Conservation (phyloP, 805 yeast genomes). For the Candida broadrunensis region DNA sequence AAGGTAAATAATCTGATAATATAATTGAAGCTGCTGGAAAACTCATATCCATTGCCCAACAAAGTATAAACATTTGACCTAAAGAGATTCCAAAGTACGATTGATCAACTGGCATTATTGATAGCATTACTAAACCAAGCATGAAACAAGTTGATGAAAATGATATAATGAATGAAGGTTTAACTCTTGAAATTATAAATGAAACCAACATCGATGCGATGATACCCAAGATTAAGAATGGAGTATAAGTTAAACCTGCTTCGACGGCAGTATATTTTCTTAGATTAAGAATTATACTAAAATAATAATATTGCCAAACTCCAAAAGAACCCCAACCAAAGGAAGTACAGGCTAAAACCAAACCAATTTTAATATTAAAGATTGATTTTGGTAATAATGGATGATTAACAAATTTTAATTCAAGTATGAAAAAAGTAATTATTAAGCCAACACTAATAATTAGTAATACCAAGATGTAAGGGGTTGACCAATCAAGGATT, state of each 20-base stretch:
- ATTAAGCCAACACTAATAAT: constrained; percentile 46
- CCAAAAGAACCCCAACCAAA: constrained; percentile 82
- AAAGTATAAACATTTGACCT: constrained; percentile 52
- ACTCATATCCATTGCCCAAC: constrained; percentile 77
- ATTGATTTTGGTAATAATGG: constrained; percentile 57
- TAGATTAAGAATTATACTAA: constrained; percentile 48
- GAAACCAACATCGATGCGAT: constrained; percentile 55
- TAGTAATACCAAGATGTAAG: constrained; percentile 57
- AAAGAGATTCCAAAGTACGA: constrained; percentile 57
- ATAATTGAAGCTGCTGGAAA: constrained; percentile 73
- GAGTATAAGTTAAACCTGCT: constrained; percentile 40
- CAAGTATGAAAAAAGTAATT: constrained; percentile 45
- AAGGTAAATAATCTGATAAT: constrained; percentile 57
- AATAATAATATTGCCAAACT: constrained; percentile 64
- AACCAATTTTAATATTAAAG: constrained; percentile 41
- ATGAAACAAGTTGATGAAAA: constrained; percentile 53
- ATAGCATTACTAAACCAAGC: constrained; percentile 51
- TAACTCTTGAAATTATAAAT: constrained; percentile 39
- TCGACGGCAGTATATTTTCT: constrained; percentile 40
- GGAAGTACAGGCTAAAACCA: constrained; percentile 49
- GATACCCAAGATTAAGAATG: constrained; percentile 51
- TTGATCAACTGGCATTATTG: constrained; percentile 57
- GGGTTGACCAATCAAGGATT: constrained; percentile 59
- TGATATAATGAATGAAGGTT: constrained; percentile 50
- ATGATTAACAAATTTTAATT: constrained; percentile 38